Percentiles rank a stretch among this genome's conserved stretches.
Evolutionary conservation across 495 filamentous ascomycete species (phyloP).

Genomic region (Penicillium atrosanguineum): DNA sequence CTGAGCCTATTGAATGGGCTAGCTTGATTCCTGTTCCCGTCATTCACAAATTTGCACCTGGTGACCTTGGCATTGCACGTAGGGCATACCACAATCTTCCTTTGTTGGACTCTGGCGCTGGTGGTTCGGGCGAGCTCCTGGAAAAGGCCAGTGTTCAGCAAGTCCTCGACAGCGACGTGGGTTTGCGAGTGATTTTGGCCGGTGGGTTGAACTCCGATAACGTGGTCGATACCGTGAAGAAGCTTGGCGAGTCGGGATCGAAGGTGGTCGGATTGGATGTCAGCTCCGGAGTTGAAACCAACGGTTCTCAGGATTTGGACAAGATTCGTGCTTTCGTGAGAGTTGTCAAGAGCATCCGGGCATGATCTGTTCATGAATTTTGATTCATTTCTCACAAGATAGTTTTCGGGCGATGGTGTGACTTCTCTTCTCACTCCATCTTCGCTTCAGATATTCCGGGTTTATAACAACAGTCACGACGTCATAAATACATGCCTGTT

Average conservation of each 20-base stretch:
- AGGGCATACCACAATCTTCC: constrained; percentile 81
- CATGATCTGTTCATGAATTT: constrained; percentile 14
- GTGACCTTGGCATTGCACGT: constrained; percentile 64
- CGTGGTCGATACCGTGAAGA: constrained; percentile 59
- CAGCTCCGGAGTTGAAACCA: constrained; percentile 86
- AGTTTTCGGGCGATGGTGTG: constrained; percentile 1
- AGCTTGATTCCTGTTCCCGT: constrained; percentile 84
- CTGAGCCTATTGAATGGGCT: constrained; percentile 91
- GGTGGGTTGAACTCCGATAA: constrained; percentile 79
- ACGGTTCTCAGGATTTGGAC: constrained; percentile 74
- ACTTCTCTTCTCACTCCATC: constrained; percentile 12
- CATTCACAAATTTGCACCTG: constrained; percentile 74
- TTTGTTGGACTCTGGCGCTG: constrained; percentile 80
- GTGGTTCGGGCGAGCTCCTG: constrained; percentile 75
- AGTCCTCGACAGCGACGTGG: constrained; percentile 58
- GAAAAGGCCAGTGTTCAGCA: constrained; percentile 63
- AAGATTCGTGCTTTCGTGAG: constrained; percentile 81
- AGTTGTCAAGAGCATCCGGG: constrained; percentile 57
- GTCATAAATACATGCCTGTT: neutral
- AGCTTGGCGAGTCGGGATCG: constrained; percentile 50
- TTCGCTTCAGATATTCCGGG: constrained; percentile 1
- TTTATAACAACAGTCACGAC: constrained; percentile 2
- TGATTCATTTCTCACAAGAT: neutral
- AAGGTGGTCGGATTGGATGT: constrained; percentile 85
- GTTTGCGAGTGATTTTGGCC: constrained; percentile 71